Evolutionary conservation across 2,329 filamentous ascomycete species (phyloP), one percentile per base, ranked within the genome.

Genomic region (Myriosclerotinia curreyana): DNA sequence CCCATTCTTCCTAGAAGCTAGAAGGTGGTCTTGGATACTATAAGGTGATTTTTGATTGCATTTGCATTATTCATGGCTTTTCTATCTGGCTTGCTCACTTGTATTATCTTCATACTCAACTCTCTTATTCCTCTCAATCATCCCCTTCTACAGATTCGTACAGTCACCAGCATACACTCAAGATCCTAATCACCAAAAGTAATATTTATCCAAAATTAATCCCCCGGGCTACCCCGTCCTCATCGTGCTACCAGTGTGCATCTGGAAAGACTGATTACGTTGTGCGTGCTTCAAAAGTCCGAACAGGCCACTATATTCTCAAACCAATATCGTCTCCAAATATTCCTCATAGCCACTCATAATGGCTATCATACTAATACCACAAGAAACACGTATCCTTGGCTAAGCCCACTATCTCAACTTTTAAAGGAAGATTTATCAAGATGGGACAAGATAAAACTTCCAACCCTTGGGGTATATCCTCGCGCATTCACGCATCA

Each of bases 271-370:
- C 17, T 46, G 40, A 56, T 31, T 48, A 46, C 28, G 14, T 46
- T 46, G 20, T 48, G 20, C 42, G 42, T 58, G 28, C 42, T 20
- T 48, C 42, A n/a, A 28, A 58, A 34, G 55, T n/a, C 42, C 28
- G 4, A 14, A 36, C 42, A 48, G 40, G 28, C n/a, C 55, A 58
- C 28, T 20, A 22, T 22, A 22, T 54, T 36, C 49, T 61, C 59
- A 61, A 61, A 61, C 59, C 28, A 11, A 31, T 34, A 34, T 44
- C 25, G 59, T 61, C 59, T 61, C 59, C 9, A 61, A 46, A 17
- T 36, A 36, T 31, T 46, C 25, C 49, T n/a, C 48, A 52, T 11
- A 38, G 25, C 20, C 28, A 40, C 36, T 34, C 17, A 40, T 22
- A n/a, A 34, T 34, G 49, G 2, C 5, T 12, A 54, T 61, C 59